Conservation (phyloP, 305 asterid genomes). For the Fraxinus latifolia region DNA sequence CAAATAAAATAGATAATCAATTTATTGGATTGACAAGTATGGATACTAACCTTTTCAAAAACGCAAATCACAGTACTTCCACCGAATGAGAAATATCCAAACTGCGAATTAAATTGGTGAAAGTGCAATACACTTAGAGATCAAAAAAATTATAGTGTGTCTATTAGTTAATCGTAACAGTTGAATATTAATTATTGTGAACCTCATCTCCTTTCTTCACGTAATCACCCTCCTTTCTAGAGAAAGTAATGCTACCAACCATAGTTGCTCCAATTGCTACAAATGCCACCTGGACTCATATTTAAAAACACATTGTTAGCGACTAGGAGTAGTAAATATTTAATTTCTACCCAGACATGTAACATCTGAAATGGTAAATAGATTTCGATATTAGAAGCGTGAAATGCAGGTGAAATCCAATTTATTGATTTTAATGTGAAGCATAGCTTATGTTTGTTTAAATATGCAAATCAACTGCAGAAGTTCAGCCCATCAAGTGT, state of each 20-base stretch:
- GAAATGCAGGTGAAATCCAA: neutral
- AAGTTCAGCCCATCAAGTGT: neutral
- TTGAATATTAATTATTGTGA: conserved; percentile 10
- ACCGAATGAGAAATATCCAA: conserved; percentile 96
- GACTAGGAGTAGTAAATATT: neutral
- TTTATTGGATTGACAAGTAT: neutral
- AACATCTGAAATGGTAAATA: conserved; percentile 1
- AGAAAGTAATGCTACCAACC: conserved; percentile 96
- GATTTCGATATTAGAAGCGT: neutral
- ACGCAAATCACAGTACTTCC: conserved; percentile 96
- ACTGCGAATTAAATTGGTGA: conserved; percentile 47
- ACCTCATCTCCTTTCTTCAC: conserved; percentile 98
- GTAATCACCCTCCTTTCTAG: conserved; percentile 60
- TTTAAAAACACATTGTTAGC: conserved; percentile 16
- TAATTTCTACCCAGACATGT: neutral
- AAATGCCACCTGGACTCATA: conserved; percentile 77
- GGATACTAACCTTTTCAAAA: conserved; percentile 76
- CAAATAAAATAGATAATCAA: neutral
- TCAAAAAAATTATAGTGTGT: neutral
- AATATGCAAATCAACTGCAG: neutral
- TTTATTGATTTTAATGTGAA: conserved; percentile 3
- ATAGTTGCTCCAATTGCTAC: conserved; percentile 99
- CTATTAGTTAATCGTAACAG: neutral
- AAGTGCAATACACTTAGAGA: neutral
- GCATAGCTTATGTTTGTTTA: neutral